These are phyloP conservation scores for Cutaneotrichosporon sp. DNA, from an alignment of 1,284 basidiomycete genomes.

Conservation along the genomic window DNA sequence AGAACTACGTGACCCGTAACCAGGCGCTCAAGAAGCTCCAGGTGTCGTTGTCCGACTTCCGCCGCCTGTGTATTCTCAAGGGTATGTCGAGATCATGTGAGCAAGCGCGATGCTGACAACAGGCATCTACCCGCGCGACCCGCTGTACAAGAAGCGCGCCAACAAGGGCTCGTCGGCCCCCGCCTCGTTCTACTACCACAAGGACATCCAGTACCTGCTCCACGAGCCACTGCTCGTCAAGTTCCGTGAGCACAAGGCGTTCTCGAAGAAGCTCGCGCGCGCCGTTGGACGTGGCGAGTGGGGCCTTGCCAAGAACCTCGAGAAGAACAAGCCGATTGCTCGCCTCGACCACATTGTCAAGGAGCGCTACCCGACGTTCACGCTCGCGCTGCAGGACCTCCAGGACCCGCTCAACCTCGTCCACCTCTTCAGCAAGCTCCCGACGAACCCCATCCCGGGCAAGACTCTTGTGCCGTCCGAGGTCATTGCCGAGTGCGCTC, in stretches of 20 bases:
- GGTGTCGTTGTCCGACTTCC: conserved; percentile 94
- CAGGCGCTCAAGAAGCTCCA: conserved; percentile 89
- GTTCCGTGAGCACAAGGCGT: conserved; percentile 95
- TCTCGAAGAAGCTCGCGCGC: conserved; percentile 93
- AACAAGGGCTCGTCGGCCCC: conserved; percentile 98
- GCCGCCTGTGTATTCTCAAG: conserved; percentile 95
- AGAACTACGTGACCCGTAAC: conserved; percentile 90
- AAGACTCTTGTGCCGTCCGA: conserved; percentile 70
- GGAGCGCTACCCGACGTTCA: conserved; percentile 96
- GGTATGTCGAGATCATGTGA: conserved; percentile 58
- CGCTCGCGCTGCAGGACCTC: conserved; percentile 91
- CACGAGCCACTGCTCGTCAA: conserved; percentile 97
- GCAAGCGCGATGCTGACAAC: conserved; percentile 14
- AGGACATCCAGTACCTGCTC: conserved; percentile 95
- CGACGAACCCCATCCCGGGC: conserved; percentile 65
- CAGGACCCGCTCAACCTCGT: conserved; percentile 96
- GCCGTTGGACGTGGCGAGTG: conserved; percentile 93
- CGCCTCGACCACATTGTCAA: conserved; percentile 95
- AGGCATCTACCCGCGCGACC: conserved; percentile 98
- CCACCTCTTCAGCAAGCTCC: conserved; percentile 86
- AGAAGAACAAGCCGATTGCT: conserved; percentile 87
- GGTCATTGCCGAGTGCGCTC: conserved; percentile 85
- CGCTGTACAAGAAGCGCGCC: conserved; percentile 84
- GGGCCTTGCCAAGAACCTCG: conserved; percentile 89
- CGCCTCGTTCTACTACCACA: conserved; percentile 96